phyloP scores from a whole-genome alignment of 2,329 filamentous ascomycete species.

The Sporothrix luriei region DNA sequence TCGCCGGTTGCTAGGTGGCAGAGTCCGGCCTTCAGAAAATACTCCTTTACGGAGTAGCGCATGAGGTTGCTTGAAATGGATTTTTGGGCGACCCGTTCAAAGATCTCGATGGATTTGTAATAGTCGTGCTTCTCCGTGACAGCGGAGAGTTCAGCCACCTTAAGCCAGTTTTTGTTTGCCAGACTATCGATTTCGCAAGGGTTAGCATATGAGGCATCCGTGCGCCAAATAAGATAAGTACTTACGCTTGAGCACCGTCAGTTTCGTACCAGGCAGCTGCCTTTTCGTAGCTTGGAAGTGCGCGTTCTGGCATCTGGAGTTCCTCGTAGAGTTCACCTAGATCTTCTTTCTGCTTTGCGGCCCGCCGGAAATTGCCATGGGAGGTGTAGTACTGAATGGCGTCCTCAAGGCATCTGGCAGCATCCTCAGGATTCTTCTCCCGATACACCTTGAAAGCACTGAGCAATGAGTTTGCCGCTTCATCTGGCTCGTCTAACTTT shows the following conservation, averaged over 20 bases:
- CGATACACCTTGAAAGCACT: conserved; percentile 96
- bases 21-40: conserved; percentile 90
- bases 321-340: conserved; percentile 88
- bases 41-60: conserved; percentile 93
- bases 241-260: conserved; percentile 78
- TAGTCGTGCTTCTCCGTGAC: conserved; percentile 71
- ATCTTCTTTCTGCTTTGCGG: conserved; percentile 87
- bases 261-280: conserved; percentile 88
- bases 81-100: conserved; percentile 77
- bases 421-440: conserved; percentile 80
- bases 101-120: conserved; percentile 77
- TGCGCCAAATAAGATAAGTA: background rate
- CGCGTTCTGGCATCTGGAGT: conserved; percentile 73
- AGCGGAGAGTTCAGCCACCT: conserved; percentile 85
- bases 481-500: conserved; percentile 86
- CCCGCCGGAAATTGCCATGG: conserved; percentile 88
- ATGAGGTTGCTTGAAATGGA: conserved; percentile 88
- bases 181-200: conserved; percentile 55
- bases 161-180: conserved; percentile 91
- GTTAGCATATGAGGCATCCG: background rate
- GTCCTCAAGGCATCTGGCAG: conserved; percentile 74
- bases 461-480: conserved; percentile 82
- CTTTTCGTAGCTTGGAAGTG: conserved; percentile 79
- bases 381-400: conserved; percentile 84
- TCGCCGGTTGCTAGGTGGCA: conserved; percentile 79